Base-by-base conservation (phyloP, 306 rosid species). In the Senna siamea region DNA sequence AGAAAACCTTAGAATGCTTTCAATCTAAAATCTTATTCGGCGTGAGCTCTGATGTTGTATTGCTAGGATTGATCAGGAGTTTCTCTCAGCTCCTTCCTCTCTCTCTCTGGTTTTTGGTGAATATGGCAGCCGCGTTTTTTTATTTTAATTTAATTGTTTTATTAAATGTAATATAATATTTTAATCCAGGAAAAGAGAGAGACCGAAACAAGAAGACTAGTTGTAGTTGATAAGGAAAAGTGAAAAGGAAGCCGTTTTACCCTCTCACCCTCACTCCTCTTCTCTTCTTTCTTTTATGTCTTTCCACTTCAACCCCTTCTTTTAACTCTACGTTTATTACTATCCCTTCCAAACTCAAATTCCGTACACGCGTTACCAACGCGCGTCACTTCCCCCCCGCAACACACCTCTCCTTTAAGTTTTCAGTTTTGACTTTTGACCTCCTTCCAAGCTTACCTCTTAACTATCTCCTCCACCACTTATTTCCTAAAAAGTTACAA, bases 111-210 rank as follows among this genome's bases (percentile, higher is more conserved):
- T 78, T 88, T 88, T 88, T 78, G 89, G 87, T 76, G 77, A 81
- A 66, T 64, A 26, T 90, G 78, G 90, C 96, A 87, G 90, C 97
- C 93, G 86, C 82, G 87, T 41, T 69, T 20, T 69, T 51, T 55
- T 62, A 34, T 20, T 9, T 2, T 65, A 26, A 26, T 26, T 26
- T 1, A 26, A 1, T 26, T 1, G 30, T 70, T 44, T 66, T 59
- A 9, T 55, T 47, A 70, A 73, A 62, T 64, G 3, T n/a, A 26
- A 26, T 1, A 26, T 26, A 77, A 72, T 48, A 59, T 20, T 79
- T 19, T 48, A 68, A 73, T 69, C 22, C 28, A 17, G 9, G 2
- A 10, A 62, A 26, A 26, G 68, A 37, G 48, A 46, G 35, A 26
- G 41, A 54, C n/a, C 34, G n/a, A 28, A 2, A 11, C 35, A 54